phyloP scores from a whole-genome alignment of 108 stramenopile genomes.

The Fistulifera pelliculosa region DNA sequence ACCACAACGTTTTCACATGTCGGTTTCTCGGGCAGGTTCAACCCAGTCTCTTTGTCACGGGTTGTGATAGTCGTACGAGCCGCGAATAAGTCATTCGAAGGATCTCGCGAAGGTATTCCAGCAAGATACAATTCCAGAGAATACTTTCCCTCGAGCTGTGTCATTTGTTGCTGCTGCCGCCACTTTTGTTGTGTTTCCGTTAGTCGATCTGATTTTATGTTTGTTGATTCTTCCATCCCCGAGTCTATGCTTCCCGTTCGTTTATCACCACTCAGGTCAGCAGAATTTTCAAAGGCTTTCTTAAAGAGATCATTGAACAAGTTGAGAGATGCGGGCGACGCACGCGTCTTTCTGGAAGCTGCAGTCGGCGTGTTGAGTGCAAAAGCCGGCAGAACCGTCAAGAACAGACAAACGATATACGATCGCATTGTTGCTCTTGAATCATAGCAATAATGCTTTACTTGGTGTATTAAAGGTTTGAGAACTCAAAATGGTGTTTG shows the following conservation, averaged over 20 bases:
- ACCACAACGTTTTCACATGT: constrained; percentile 32
- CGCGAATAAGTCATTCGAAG: constrained; percentile 66
- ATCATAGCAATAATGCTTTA: too few species aligned
- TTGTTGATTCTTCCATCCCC: constrained; percentile 27
- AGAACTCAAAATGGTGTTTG: too few species aligned
- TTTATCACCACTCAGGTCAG: constrained; percentile 33
- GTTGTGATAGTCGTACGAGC: constrained; percentile 53
- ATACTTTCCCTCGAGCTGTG: constrained; percentile 12
- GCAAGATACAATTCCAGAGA: constrained; percentile 47
- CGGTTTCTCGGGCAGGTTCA: constrained; percentile 48
- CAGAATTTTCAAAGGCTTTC: constrained; percentile 65
- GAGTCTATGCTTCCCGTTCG: constrained; percentile 34
- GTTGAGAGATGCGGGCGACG: constrained; percentile 13
- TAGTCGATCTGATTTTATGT: constrained; percentile 9
- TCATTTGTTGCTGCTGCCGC: constrained; percentile 23
- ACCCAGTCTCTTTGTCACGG: constrained; percentile 45
- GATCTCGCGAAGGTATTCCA: constrained; percentile 67
- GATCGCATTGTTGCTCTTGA: too few species aligned
- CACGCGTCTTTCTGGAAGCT: too few species aligned
- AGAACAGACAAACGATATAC: too few species aligned
- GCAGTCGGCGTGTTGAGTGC: too few species aligned
- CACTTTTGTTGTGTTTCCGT: constrained; percentile 64
- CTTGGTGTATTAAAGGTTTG: too few species aligned
- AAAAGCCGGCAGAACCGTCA: too few species aligned
- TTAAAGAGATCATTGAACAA: constrained; percentile 58